Percentiles rank a stretch among this genome's conserved stretches.
Conservation (phyloP, 1,284 basidiomycete genomes). For the Melampsora allii-populina region DNA sequence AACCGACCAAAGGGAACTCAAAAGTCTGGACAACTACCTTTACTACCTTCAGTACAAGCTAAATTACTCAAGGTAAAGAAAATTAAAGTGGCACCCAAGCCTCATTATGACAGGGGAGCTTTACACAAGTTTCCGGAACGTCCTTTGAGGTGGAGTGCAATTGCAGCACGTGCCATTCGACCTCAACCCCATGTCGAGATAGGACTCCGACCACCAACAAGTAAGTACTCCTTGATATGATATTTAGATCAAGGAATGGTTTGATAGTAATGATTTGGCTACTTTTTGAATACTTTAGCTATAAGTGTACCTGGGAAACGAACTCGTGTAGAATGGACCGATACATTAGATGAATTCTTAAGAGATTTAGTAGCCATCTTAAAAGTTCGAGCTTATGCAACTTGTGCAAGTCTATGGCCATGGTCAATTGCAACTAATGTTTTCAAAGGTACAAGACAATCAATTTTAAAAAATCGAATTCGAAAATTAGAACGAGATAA, state of each 20-base stretch:
- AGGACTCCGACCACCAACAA: constrained; percentile 23
- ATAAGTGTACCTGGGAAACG: constrained; percentile 14
- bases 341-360: constrained; percentile 34
- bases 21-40: constrained; percentile 20
- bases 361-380: constrained; percentile 33
- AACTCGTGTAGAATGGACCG: constrained; percentile 37
- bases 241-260: background rate
- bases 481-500: constrained; percentile 32
- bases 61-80: constrained; percentile 28
- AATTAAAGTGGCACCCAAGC: background rate
- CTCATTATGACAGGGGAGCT: background rate
- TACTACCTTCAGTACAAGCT: constrained; percentile 37
- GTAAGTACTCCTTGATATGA: constrained; percentile 6
- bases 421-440: constrained; percentile 33
- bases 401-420: constrained; percentile 33
- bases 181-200: constrained; percentile 28
- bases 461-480: constrained; percentile 23
- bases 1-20: background rate
- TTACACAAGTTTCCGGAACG: constrained; percentile 14
- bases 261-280: background rate
- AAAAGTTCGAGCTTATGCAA: constrained; percentile 36
- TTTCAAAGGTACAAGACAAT: constrained; percentile 12
- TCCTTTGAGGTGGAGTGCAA: constrained; percentile 20
- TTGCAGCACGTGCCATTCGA: constrained; percentile 32
- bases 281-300: background rate